Percentiles rank a stretch among this genome's conserved stretches.
Evolutionary conservation across 805 yeast species (phyloP).

Genomic region (Candida awuae): DNA sequence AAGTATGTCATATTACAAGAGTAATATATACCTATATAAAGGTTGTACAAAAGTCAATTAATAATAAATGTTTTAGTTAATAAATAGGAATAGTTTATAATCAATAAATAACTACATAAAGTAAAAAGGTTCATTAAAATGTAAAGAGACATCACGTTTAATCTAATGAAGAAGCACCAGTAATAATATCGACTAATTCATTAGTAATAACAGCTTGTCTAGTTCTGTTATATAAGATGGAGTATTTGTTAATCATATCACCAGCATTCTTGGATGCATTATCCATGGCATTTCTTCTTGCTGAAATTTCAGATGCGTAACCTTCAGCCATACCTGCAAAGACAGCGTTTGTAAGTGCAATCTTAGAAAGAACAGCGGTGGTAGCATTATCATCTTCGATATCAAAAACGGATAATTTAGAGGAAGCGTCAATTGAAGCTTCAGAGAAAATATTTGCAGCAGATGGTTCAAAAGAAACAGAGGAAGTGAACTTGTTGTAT

Average conservation of each 20-base stretch:
- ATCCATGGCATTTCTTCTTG: conserved; percentile 99
- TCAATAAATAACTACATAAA: not conserved
- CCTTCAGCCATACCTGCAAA: conserved; percentile 94
- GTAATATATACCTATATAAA: not conserved
- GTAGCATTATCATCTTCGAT: conserved; percentile 61
- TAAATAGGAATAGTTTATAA: not conserved
- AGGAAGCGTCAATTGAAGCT: conserved; percentile 70
- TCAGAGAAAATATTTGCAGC: conserved; percentile 58
- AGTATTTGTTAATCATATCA: conserved; percentile 94
- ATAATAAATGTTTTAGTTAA: not conserved
- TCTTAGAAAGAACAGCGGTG: conserved; percentile 68
- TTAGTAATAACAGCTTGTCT: conserved; percentile 99
- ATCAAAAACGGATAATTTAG: conserved; percentile 78
- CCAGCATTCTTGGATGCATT: conserved; percentile 99
- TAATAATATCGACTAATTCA: conserved; percentile 98
- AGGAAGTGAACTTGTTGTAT: conserved; percentile 81
- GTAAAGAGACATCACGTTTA: conserved; percentile 29
- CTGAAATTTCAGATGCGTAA: conserved; percentile 94
- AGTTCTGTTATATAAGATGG: conserved; percentile 97
- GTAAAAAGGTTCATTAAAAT: not conserved
- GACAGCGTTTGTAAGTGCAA: conserved; percentile 82
- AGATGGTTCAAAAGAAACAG: conserved; percentile 86
- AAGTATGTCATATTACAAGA: no score
- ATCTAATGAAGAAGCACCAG: conserved; percentile 99
- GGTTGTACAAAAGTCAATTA: not conserved